These are phyloP conservation scores for Fusarium subglutinans DNA, from an alignment of 2,329 filamentous ascomycete species.

Conservation along the genomic window DNA sequence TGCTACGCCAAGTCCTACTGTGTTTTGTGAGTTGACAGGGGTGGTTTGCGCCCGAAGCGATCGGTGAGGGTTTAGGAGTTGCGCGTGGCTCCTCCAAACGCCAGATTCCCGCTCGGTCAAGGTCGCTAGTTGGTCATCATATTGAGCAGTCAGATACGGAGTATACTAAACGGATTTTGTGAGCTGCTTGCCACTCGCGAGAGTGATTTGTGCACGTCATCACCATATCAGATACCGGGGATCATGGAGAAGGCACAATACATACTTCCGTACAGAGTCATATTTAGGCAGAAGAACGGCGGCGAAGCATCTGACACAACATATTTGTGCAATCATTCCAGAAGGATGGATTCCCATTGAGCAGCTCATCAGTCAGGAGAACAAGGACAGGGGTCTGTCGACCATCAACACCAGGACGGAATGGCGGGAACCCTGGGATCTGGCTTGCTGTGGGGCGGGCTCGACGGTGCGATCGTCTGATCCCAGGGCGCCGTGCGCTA, in stretches of 20 bases:
- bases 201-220: slow-evolving; percentile 1
- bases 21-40: slow-evolving; percentile 22
- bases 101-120: slow-evolving; percentile 34
- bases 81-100: slow-evolving; percentile 26
- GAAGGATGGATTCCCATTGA: not conserved
- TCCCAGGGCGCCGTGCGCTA: slow-evolving; percentile 41
- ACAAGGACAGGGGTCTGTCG: slow-evolving; percentile 30
- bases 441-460: slow-evolving; percentile 40
- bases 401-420: slow-evolving; percentile 30
- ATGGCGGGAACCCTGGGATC: slow-evolving; percentile 44
- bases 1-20: slow-evolving; percentile 16
- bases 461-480: slow-evolving; percentile 45
- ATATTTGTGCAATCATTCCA: not conserved
- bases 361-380: slow-evolving; percentile 26
- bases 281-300: slow-evolving; percentile 31
- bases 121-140: slow-evolving; percentile 16
- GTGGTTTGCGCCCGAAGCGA: slow-evolving; percentile 36
- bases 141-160: slow-evolving; percentile 25
- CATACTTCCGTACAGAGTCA: not conserved
- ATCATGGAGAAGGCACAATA: not conserved
- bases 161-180: slow-evolving; percentile 21
- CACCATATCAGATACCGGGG: not conserved
- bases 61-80: slow-evolving; percentile 37
- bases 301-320: slow-evolving; percentile 20
- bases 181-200: slow-evolving; percentile 27